Conservation (phyloP, 2,329 filamentous ascomycete species). For the Colletotrichum abscissum region DNA sequence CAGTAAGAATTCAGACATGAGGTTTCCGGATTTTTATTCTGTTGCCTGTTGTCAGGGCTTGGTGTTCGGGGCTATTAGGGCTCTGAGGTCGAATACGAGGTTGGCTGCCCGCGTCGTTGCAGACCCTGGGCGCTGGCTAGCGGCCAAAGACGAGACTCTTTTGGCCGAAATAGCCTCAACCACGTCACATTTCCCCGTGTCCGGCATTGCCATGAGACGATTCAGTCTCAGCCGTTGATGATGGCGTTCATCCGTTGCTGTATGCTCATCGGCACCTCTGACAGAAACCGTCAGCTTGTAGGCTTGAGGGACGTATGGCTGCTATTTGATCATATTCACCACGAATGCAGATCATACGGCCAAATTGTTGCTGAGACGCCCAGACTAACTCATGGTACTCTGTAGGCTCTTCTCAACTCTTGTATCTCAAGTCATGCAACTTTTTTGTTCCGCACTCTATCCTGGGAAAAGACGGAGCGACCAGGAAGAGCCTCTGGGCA, state of each 20-base stretch:
- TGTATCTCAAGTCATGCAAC: not conserved
- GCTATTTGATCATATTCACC: not conserved
- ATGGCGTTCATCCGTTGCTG: not conserved
- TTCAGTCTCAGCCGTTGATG: slow-evolving; percentile 5
- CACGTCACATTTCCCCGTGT: slow-evolving; percentile 24
- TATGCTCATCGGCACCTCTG: slow-evolving; percentile 16
- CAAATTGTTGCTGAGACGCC: not conserved
- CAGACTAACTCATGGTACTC: not conserved
- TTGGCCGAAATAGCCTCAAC: slow-evolving; percentile 26
- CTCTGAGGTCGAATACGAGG: slow-evolving; percentile 25
- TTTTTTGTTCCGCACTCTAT: not conserved
- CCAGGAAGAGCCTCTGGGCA: not conserved
- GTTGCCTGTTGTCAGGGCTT: slow-evolving; percentile 23
- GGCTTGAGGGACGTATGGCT: not conserved
- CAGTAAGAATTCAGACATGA: not conserved
- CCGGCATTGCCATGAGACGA: slow-evolving; percentile 7
- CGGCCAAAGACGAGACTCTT: slow-evolving; percentile 5
- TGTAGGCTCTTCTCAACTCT: not conserved
- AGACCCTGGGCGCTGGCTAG: slow-evolving; percentile 16
- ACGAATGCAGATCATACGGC: not conserved
- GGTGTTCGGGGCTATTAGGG: not conserved
- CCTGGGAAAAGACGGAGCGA: not conserved
- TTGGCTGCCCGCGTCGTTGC: slow-evolving; percentile 6
- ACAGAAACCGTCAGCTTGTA: not conserved
- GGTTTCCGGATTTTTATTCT: slow-evolving; percentile 23